Percentiles rank a stretch among this genome's conserved stretches.
Conservation (phyloP, 2,329 filamentous ascomycete genomes). For the Penicillium sp. region DNA sequence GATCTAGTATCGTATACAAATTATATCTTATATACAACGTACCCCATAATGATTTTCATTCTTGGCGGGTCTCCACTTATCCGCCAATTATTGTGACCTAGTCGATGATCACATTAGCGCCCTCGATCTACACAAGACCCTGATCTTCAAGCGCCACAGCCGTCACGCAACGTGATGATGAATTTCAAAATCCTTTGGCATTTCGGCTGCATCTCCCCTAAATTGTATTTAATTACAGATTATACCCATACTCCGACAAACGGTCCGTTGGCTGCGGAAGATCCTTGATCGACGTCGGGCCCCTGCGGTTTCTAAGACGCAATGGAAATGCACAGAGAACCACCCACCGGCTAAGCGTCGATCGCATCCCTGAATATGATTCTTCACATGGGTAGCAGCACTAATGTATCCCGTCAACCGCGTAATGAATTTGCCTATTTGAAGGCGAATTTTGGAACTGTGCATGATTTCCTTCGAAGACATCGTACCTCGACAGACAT, state of each 20-base stretch:
- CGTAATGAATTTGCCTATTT: too few species aligned
- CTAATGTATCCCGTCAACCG: background rate
- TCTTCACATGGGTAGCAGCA: background rate
- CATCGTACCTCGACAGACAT: too few species aligned
- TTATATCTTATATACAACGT: background rate
- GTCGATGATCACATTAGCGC: background rate
- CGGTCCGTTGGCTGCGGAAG: background rate
- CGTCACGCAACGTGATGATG: background rate
- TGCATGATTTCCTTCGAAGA: too few species aligned
- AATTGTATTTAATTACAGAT: background rate
- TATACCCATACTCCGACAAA: background rate
- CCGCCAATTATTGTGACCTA: background rate
- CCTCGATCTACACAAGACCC: background rate
- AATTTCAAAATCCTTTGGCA: background rate
- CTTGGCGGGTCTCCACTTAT: background rate
- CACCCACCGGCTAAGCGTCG: background rate
- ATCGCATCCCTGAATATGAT: conserved; percentile 3
- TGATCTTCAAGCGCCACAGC: background rate
- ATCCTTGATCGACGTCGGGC: background rate
- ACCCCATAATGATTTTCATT: background rate
- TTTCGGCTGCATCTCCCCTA: background rate
- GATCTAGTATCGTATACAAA: background rate
- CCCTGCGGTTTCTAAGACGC: background rate
- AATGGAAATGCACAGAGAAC: background rate
- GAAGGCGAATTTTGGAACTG: too few species aligned